These are phyloP conservation scores for Cytospora piceae DNA, from an alignment of 2,329 filamentous ascomycete species.

Conservation along the genomic window DNA sequence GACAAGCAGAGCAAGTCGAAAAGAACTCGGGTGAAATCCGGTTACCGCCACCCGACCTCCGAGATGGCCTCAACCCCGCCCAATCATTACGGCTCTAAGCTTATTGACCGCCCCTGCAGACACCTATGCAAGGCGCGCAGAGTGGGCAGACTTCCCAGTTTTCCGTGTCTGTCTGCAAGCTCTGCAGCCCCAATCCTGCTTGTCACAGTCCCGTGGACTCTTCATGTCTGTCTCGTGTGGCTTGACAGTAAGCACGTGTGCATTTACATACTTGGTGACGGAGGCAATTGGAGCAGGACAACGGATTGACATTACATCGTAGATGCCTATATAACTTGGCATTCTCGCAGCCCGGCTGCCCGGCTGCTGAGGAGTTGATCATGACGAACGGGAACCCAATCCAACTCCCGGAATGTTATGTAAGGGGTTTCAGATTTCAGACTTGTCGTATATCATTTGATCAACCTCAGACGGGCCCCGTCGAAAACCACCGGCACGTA, in stretches of 20 bases:
- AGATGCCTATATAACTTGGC: neutral
- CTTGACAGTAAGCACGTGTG: conserved; percentile 10
- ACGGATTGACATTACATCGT: neutral
- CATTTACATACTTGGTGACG: neutral
- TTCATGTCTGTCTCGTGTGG: conserved; percentile 7
- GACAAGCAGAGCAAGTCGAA: neutral
- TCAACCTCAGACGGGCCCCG: neutral
- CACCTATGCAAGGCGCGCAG: neutral
- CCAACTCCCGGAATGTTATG: conserved; percentile 12
- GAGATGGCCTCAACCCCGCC: conserved; percentile 8
- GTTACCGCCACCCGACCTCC: conserved; percentile 18
- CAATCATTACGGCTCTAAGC: conserved; percentile 4
- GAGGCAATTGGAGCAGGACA: neutral
- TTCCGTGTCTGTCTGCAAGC: neutral
- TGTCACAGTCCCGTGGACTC: neutral
- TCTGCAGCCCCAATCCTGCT: conserved; percentile 3
- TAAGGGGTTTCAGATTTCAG: neutral
- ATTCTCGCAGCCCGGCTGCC: neutral
- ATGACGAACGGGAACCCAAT: neutral
- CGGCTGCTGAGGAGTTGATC: neutral
- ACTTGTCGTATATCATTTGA: neutral
- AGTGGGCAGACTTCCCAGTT: neutral
- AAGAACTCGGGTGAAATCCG: conserved; percentile 1
- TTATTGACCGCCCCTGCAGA: neutral
- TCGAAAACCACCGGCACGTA: neutral